Conservation (phyloP, 306 rosid species). For the Trifolium dubium region DNA sequence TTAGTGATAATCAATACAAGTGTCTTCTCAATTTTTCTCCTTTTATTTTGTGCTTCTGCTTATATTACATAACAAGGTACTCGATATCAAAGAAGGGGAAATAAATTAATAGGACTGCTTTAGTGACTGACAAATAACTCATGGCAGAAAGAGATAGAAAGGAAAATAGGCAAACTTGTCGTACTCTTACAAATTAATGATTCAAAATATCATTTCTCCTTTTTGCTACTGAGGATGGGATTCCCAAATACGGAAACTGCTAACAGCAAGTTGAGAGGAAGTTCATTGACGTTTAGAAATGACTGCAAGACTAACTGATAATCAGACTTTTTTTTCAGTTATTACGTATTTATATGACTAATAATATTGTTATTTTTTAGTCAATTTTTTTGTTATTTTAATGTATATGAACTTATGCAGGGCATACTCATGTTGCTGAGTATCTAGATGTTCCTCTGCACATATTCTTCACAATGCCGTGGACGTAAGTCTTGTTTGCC, state of each 20-base stretch:
- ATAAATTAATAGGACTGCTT: conserved; percentile 11
- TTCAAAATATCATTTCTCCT: conserved; percentile 32
- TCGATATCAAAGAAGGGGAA: conserved; percentile 5
- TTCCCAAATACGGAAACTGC: conserved; percentile 22
- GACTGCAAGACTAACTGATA: conserved; percentile 23
- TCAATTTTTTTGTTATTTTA: conserved; percentile 27
- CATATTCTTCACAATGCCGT: conserved; percentile 94
- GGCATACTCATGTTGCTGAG: conserved; percentile 93
- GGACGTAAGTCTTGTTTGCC: conserved; percentile 87
- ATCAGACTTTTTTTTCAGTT: conserved; percentile 16
- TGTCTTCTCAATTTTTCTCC: not conserved
- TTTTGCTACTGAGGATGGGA: conserved; percentile 25
- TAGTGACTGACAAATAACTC: conserved; percentile 28
- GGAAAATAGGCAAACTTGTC: not conserved
- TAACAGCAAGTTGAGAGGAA: conserved; percentile 22
- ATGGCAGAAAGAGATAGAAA: not conserved
- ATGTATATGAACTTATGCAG: conserved; percentile 60
- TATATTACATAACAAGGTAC: not conserved
- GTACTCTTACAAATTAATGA: not conserved
- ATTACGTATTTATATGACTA: conserved; percentile 33
- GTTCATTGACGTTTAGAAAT: conserved; percentile 21
- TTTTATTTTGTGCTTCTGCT: not conserved
- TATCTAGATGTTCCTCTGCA: conserved; percentile 72
- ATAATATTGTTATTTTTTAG: conserved; percentile 19
- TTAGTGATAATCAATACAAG: not conserved